phyloP scores from a whole-genome alignment of 2,329 filamentous ascomycete genomes.

The Aspergillus amoenus region DNA sequence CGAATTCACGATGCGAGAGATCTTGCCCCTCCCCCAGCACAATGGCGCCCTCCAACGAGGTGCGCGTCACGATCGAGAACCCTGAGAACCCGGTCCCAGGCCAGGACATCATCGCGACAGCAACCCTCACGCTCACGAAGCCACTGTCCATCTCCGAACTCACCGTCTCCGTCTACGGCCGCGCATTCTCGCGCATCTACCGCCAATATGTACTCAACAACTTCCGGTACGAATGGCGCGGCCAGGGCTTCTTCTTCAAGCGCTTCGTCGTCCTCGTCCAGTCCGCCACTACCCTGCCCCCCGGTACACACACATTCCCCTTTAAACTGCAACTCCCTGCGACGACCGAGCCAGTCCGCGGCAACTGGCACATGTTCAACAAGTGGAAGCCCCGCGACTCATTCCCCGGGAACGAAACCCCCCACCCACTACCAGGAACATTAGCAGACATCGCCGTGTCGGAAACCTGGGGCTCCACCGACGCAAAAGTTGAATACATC shows the following conservation, averaged over 20 bases:
- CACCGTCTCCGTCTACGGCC: not conserved
- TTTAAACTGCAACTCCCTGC: not conserved
- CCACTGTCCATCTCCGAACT: not conserved
- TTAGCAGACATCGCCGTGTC: too few relatives aligned
- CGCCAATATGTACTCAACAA: not conserved
- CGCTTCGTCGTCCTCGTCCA: not conserved
- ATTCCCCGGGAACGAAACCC: not conserved
- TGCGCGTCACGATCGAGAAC: not conserved
- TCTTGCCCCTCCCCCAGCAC: too few relatives aligned
- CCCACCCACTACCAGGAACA: not conserved
- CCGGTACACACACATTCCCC: not conserved
- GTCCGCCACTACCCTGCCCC: not conserved
- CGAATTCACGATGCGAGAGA: too few relatives aligned
- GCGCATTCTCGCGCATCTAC: not conserved
- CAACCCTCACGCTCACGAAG: not conserved
- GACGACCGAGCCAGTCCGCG: not conserved
- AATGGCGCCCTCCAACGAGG: not conserved
- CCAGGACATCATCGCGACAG: not conserved
- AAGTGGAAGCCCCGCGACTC: not conserved
- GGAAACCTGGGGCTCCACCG: too few relatives aligned
- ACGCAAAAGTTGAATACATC: too few relatives aligned
- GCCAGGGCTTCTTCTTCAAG: not conserved
- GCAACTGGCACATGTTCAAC: too few relatives aligned
- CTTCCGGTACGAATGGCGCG: not conserved
- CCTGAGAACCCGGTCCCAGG: not conserved